Conservation (phyloP, 768 basidiomycete species). For the Leccinum pellstonianum region DNA sequence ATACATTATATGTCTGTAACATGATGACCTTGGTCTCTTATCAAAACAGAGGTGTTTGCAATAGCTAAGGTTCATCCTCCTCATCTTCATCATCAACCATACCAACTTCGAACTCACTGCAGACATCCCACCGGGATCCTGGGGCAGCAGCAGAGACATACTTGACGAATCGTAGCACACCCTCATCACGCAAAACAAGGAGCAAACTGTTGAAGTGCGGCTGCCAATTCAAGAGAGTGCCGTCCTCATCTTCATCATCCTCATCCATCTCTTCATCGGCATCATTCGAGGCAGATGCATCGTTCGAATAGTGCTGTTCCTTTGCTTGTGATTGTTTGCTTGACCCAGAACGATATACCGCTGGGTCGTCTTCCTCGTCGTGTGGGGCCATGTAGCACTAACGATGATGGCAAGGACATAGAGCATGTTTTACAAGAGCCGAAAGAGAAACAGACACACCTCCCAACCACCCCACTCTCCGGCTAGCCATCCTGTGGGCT, state of each 20-base stretch:
- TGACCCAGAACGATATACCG: conserved; percentile 75
- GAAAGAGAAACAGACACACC: conserved; percentile 40
- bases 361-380: conserved; percentile 93
- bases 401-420: background rate
- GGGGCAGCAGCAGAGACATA: conserved; percentile 88
- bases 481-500: conserved; percentile 57
- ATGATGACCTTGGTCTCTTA: no score
- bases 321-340: conserved; percentile 37
- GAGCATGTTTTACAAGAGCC: background rate
- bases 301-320: conserved; percentile 13
- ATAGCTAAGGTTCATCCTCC: conserved; percentile 18
- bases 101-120: conserved; percentile 89
- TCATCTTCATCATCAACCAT: conserved; percentile 61
- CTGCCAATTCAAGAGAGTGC: conserved; percentile 81
- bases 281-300: conserved; percentile 15
- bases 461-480: conserved; percentile 95
- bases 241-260: conserved; percentile 56
- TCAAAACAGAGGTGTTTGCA: no score
- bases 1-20: no score
- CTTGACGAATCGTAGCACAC: conserved; percentile 94
- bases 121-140: conserved; percentile 92
- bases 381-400: conserved; percentile 96
- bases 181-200: conserved; percentile 87
- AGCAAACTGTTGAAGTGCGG: conserved; percentile 88
- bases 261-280: conserved; percentile 9